Conservation (phyloP, 2,329 filamentous ascomycete genomes). For the Akanthomyces dipterigenus region DNA sequence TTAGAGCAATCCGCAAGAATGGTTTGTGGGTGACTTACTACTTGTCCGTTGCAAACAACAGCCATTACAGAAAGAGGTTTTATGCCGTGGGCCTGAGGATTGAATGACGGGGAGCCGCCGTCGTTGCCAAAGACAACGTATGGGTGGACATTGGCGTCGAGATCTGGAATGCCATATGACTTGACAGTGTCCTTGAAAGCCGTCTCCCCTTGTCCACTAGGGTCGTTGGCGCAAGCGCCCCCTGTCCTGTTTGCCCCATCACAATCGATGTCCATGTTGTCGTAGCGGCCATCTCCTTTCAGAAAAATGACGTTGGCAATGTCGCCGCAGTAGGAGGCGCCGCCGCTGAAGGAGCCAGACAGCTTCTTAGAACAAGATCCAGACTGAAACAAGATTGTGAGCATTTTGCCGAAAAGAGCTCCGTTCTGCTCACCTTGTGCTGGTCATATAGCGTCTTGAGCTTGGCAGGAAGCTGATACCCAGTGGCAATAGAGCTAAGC, state of each 20-base stretch:
- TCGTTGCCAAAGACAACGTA: conserved; percentile 40
- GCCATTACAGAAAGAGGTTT: conserved; percentile 41
- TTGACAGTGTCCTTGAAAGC: conserved; percentile 31
- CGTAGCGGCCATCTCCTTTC: conserved; percentile 27
- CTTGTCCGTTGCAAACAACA: conserved; percentile 38
- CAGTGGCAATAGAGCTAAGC: conserved; percentile 9
- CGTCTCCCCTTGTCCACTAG: conserved; percentile 29
- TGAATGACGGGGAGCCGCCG: conserved; percentile 22
- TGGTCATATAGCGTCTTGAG: conserved; percentile 14
- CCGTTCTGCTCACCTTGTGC: conserved; percentile 12
- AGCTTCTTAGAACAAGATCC: conserved; percentile 8
- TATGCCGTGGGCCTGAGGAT: conserved; percentile 30
- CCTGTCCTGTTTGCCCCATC: conserved; percentile 35
- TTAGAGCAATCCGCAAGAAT: neutral
- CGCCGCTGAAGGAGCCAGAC: neutral
- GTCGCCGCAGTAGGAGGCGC: conserved; percentile 8
- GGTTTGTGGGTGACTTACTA: conserved; percentile 20
- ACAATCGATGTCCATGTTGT: conserved; percentile 46
- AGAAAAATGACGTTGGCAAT: conserved; percentile 33
- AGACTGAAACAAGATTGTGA: neutral
- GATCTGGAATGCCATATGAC: conserved; percentile 27
- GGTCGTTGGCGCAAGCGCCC: conserved; percentile 31
- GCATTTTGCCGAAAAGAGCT: neutral
- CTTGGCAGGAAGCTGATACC: conserved; percentile 14
- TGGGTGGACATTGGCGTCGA: conserved; percentile 40